phyloP scores from a whole-genome alignment of 1,284 basidiomycete species.

The Leccinum pachyderme region DNA sequence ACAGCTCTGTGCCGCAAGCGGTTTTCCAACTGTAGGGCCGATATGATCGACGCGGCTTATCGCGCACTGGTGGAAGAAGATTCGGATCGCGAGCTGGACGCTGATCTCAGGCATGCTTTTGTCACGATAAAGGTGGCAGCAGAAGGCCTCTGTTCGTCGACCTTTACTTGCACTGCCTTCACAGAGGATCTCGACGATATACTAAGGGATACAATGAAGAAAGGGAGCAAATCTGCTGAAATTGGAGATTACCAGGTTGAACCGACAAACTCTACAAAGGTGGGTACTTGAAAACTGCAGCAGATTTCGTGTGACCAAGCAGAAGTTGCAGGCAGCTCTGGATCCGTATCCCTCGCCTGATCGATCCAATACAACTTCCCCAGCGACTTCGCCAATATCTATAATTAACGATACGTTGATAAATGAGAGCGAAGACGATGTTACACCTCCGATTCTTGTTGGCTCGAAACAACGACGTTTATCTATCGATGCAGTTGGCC shows the following conservation, averaged over 20 bases:
- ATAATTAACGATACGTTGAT: slow-evolving; percentile 1
- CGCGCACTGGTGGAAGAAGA: slow-evolving; percentile 38
- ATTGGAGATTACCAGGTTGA: neutral
- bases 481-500: slow-evolving; percentile 5
- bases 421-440: slow-evolving; percentile 13
- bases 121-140: slow-evolving; percentile 34
- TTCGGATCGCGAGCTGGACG: slow-evolving; percentile 20
- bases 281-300: neutral
- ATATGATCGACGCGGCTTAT: slow-evolving; percentile 42
- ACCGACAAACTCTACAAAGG: slow-evolving; percentile 1
- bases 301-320: neutral
- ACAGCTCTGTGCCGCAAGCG: slow-evolving; percentile 37
- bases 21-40: slow-evolving; percentile 39
- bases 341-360: slow-evolving; percentile 16
- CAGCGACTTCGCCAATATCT: slow-evolving; percentile 3
- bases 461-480: slow-evolving; percentile 25
- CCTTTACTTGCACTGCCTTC: slow-evolving; percentile 27
- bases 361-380: slow-evolving; percentile 3
- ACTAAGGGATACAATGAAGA: slow-evolving; percentile 28
- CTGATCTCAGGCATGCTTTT: slow-evolving; percentile 34
- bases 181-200: slow-evolving; percentile 27
- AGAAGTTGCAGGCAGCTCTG: slow-evolving; percentile 1
- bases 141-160: slow-evolving; percentile 34
- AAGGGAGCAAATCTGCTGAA: neutral
- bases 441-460: slow-evolving; percentile 12